Conservation (phyloP, 2,329 filamentous ascomycete genomes). For the Boeremia lycopersici region DNA sequence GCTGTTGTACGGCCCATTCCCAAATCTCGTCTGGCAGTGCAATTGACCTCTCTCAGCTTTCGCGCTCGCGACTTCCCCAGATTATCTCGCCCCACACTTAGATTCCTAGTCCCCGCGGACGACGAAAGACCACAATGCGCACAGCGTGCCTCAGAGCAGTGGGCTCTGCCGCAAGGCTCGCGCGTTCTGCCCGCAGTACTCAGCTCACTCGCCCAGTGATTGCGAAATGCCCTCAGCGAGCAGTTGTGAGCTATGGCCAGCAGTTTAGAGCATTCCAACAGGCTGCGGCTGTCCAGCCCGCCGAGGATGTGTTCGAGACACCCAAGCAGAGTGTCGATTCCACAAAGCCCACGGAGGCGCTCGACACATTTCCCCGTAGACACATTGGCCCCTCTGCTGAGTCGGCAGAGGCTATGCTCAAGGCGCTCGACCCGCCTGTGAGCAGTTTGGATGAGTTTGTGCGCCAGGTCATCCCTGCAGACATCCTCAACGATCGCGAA, state of each 20-base stretch:
- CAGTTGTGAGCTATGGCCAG: constrained; percentile 23
- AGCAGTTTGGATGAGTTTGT: constrained; percentile 81
- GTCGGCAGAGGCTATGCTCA: constrained; percentile 78
- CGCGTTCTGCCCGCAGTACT: constrained; percentile 27
- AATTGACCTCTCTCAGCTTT: constrained; percentile 10
- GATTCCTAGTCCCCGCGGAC: constrained; percentile 7
- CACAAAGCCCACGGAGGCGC: constrained; percentile 47
- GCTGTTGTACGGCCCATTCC: not conserved
- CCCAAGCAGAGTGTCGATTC: constrained; percentile 25
- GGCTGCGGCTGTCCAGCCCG: constrained; percentile 23
- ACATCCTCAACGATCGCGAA: constrained; percentile 73
- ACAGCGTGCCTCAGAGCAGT: constrained; percentile 42
- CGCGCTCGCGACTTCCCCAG: constrained; percentile 9
- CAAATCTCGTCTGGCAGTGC: not conserved
- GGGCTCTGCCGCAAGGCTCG: constrained; percentile 34
- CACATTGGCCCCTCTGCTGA: constrained; percentile 83
- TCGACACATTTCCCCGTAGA: constrained; percentile 75
- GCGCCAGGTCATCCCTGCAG: constrained; percentile 77
- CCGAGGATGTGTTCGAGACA: constrained; percentile 40
- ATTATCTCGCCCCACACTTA: constrained; percentile 8
- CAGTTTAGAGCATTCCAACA: constrained; percentile 33
- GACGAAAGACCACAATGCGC: constrained; percentile 32
- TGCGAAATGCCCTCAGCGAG: constrained; percentile 23
- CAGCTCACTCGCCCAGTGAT: constrained; percentile 31
- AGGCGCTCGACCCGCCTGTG: constrained; percentile 74